Evolutionary conservation across 75 land plant genomes (phyloP).

Genomic region (Cunninghamia lanceolata): DNA sequence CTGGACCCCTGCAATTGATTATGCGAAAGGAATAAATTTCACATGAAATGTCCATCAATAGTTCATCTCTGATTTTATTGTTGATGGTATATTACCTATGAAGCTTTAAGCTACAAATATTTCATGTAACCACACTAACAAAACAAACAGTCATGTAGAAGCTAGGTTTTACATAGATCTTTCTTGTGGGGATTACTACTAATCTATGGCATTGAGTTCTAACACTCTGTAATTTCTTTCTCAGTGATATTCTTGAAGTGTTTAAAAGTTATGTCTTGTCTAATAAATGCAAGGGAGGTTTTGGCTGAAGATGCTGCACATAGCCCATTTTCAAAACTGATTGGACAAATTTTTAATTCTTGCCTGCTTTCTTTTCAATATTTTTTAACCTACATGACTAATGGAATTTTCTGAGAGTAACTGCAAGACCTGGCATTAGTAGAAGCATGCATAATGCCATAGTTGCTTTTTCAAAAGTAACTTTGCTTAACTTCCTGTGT

Average conservation of each 20-base stretch:
- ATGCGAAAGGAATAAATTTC: neutral
- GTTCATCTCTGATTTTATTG: neutral
- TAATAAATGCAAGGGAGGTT: neutral
- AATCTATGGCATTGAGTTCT: neutral
- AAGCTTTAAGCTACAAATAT: neutral
- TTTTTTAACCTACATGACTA: too few relatives aligned
- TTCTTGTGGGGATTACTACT: too few relatives aligned
- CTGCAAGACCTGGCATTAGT: too few relatives aligned
- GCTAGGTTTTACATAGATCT: too few relatives aligned
- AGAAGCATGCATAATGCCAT: too few relatives aligned
- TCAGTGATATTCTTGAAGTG: neutral
- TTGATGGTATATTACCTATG: neutral
- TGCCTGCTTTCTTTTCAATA: too few relatives aligned
- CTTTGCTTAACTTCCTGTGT: too few relatives aligned
- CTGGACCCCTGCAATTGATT: neutral
- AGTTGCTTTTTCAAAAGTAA: too few relatives aligned
- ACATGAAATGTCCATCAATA: too few relatives aligned
- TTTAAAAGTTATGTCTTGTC: neutral
- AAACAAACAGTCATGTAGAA: neutral
- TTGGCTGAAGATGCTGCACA: neutral
- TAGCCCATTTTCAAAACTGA: neutral
- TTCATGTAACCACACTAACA: neutral
- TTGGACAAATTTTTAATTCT: too few relatives aligned
- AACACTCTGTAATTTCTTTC: neutral
- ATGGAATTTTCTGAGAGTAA: too few relatives aligned